A percentile compares a stretch with the other conserved stretches of the same genome.
Evolutionary conservation across 2,329 filamentous ascomycete species (phyloP).

Genomic region (Fusarium sp.): DNA sequence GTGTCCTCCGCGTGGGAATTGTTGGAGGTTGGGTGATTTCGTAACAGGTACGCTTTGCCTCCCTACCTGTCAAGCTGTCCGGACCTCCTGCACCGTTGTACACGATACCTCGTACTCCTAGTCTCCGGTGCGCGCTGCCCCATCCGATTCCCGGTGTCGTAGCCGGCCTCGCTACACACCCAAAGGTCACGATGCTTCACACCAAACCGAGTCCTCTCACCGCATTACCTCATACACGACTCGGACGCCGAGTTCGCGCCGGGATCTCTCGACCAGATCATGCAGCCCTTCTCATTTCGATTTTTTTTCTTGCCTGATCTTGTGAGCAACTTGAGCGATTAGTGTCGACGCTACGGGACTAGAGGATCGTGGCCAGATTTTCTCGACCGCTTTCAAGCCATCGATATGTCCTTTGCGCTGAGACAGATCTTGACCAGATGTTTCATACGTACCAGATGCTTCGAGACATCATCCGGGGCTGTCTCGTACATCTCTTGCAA

Average conservation of each 20-base stretch:
- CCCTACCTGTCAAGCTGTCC: constrained; percentile 10
- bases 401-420: constrained; percentile 3
- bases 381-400: constrained; percentile 9
- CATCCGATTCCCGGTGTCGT: constrained; percentile 41
- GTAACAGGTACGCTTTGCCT: constrained; percentile 42
- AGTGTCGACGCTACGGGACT: constrained; percentile 36
- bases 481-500: not conserved
- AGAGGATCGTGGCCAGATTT: constrained; percentile 24
- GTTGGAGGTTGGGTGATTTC: constrained; percentile 42
- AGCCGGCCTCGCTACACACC: constrained; percentile 42
- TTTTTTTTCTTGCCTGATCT: constrained; percentile 36
- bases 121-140: constrained; percentile 21
- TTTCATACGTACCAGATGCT: constrained; percentile 6
- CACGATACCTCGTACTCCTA: constrained; percentile 25
- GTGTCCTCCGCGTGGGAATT: constrained; percentile 29
- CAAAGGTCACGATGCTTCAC: constrained; percentile 42
- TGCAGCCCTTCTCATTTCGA: constrained; percentile 40
- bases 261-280: constrained; percentile 42
- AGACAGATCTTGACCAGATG: constrained; percentile 14
- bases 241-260: constrained; percentile 46
- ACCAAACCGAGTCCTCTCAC: constrained; percentile 45
- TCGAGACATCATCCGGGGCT: constrained; percentile 1
- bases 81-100: constrained; percentile 23
- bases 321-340: constrained; percentile 42
- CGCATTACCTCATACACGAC: constrained; percentile 48